Percentiles rank a stretch among this genome's conserved stretches.
Conservation (phyloP, 1,284 basidiomycete species). For the Pyrrhoderma noxium region DNA sequence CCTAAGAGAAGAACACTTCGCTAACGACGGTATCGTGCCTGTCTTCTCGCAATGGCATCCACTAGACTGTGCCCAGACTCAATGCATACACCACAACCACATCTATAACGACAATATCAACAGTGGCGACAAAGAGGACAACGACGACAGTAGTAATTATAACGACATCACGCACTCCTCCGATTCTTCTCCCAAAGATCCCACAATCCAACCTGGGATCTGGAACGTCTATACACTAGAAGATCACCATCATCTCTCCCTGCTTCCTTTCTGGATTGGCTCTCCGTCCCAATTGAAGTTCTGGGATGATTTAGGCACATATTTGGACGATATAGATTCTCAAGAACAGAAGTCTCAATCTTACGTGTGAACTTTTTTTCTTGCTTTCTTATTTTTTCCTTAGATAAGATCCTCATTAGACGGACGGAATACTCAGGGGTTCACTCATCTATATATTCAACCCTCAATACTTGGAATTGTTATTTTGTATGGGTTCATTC, state of each 20-base stretch:
- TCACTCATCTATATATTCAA: too few species aligned
- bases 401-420: too few species aligned
- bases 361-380: not conserved
- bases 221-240: conserved; percentile 38
- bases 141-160: too few species aligned
- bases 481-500: too few species aligned
- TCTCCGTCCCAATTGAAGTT: conserved; percentile 32
- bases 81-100: conserved; percentile 20
- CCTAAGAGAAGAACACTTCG: conserved; percentile 26
- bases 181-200: not conserved
- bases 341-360: not conserved
- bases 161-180: too few species aligned
- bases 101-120: too few species aligned
- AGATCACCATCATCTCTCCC: conserved; percentile 33
- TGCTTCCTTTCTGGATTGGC: conserved; percentile 36
- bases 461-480: too few species aligned
- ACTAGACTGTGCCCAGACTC: conserved; percentile 33
- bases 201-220: conserved; percentile 27
- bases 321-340: conserved; percentile 31
- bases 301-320: conserved; percentile 34
- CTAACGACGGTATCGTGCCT: conserved; percentile 45
- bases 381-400: not conserved
- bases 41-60: conserved; percentile 50
- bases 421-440: too few species aligned
- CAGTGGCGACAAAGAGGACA: too few species aligned